These are phyloP conservation scores for Choiromyces venosus DNA, from an alignment of 495 filamentous ascomycete genomes.

Conservation along the genomic window DNA sequence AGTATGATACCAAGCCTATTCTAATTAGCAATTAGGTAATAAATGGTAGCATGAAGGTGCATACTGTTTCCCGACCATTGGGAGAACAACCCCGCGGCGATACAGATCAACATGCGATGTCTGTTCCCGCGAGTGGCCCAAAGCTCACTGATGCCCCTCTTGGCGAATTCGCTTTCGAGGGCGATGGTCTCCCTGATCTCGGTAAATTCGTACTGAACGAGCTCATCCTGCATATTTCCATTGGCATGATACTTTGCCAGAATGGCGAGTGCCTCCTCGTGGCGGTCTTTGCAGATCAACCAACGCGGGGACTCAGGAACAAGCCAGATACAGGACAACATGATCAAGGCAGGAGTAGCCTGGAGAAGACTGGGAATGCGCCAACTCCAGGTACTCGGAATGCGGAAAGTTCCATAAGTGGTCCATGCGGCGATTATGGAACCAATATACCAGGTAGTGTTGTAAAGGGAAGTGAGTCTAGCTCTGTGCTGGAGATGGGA, in stretches of 20 bases:
- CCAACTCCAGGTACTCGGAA: constrained; percentile 51
- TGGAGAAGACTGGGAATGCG: constrained; percentile 53
- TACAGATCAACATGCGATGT: constrained; percentile 35
- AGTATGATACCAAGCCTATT: constrained; percentile 25
- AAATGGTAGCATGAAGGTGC: constrained; percentile 47
- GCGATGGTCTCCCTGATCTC: constrained; percentile 57
- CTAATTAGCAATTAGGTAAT: no score
- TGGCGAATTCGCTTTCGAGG: constrained; percentile 48
- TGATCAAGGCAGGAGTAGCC: constrained; percentile 49
- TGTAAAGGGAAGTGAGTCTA: constrained; percentile 61
- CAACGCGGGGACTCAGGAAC: constrained; percentile 60
- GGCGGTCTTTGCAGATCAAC: constrained; percentile 60
- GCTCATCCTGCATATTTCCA: constrained; percentile 52
- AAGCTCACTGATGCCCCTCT: constrained; percentile 32
- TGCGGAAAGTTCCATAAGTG: constrained; percentile 51
- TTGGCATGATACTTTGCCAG: constrained; percentile 57
- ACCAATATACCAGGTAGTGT: constrained; percentile 59
- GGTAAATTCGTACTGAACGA: constrained; percentile 57
- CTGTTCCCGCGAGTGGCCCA: constrained; percentile 39
- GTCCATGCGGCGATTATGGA: constrained; percentile 52
- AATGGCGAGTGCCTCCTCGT: constrained; percentile 57
- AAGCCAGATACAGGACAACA: constrained; percentile 54
- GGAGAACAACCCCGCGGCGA: constrained; percentile 41
- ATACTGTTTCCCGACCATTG: constrained; percentile 51
- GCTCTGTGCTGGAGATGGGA: constrained; percentile 63